Evolutionary conservation across 192 early-diverging fungal species (phyloP).

Genomic region (Coemansia sp.): DNA sequence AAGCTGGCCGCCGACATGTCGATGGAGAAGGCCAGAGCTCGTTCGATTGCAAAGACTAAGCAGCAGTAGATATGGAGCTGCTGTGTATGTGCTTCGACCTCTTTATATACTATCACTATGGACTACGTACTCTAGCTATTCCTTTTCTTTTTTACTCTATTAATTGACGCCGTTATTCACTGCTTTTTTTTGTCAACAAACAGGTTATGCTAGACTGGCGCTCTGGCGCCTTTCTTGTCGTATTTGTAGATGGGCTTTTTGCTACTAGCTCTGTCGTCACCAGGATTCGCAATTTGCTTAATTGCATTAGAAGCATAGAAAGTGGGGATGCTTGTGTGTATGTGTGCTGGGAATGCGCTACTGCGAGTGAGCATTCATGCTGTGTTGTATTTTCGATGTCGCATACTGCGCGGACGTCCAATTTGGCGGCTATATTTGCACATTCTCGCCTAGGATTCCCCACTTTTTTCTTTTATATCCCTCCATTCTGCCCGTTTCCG

Average conservation of each 20-base stretch:
- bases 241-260: not conserved
- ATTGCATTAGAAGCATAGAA: too few species aligned
- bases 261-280: constrained; percentile 10
- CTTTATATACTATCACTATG: not conserved
- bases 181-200: not conserved
- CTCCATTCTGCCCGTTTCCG: not conserved
- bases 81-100: constrained; percentile 4
- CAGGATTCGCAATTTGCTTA: not conserved
- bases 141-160: not conserved
- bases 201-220: not conserved
- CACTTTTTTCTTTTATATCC: not conserved
- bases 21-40: constrained; percentile 45
- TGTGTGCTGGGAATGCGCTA: constrained; percentile 12
- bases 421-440: constrained; percentile 5
- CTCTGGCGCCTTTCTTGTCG: too few species aligned
- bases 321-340: not conserved
- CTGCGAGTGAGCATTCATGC: not conserved
- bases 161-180: not conserved
- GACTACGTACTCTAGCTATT: constrained; percentile 5
- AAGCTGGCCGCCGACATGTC: constrained; percentile 48
- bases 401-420: not conserved
- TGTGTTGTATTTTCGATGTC: not conserved
- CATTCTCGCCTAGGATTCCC: not conserved
- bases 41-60: constrained; percentile 16
- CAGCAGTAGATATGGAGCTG: not conserved